Evolutionary conservation across 495 filamentous ascomycete species (phyloP), one percentile per base, ranked within the genome.

Genomic region (Astrothelium subdiscretum): DNA sequence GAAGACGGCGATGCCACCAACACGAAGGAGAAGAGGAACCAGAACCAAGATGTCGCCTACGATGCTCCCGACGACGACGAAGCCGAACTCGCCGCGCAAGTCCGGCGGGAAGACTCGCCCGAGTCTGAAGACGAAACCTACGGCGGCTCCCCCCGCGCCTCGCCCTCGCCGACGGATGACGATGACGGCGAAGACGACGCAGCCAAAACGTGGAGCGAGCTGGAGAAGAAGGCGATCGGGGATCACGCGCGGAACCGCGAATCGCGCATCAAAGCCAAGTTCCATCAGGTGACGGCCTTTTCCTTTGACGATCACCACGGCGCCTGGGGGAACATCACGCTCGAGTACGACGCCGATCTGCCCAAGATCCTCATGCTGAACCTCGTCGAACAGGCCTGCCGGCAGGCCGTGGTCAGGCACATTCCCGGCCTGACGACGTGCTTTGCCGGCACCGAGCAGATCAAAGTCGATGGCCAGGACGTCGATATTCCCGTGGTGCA

Each of bases 301-400:
- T 80, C 82, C 66, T 95, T 94, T 73, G 89, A 96, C 74, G 81
- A 89, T 61, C 75, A 78, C 62, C 77, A 76, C 44, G 92, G 90
- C 66, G 79, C 82, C 57, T 88, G 84, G 77, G 91, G 88, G 73
- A 80, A 87, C 52, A 83, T 97, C 69, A 85, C 85, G 42, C 79
- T 97, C 65, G 88, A 97, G 73, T 97, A 94, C 73, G 82, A 87
- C 62, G 82, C 85, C 59, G 74, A 80, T 32, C 88, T 87, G 27
- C 86, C 95, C 65, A 99, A 99, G 78, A 77, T 99, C 61, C 85
- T 99, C 57, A 90, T 97, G 79, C 82, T 97, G 64, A 89, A 86
- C 64, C 79, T 97, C 63, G 88, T 96, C 64, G 90, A 96, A 75
- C 78, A 83, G 2, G 88, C 88, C 32, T 83, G 85, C 64, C 83